Evolutionary conservation across 768 basidiomycete genomes (phyloP).

Genomic region (Termitomyces sp.): DNA sequence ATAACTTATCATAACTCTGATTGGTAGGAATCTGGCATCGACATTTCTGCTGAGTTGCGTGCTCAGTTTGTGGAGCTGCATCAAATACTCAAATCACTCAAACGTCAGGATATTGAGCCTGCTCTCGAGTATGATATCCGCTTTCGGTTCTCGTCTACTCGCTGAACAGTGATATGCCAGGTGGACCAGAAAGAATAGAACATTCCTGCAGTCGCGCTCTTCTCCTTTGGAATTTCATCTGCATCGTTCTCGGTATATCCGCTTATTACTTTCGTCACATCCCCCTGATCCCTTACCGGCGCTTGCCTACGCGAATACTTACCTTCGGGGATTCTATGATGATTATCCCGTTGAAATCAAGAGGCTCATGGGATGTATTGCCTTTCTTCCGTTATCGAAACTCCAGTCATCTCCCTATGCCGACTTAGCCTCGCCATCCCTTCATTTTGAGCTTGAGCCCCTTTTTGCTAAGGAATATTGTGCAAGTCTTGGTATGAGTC

Average conservation of each 20-base stretch:
- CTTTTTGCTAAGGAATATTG: slow-evolving; percentile 90
- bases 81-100: slow-evolving; percentile 62
- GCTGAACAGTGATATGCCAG: slow-evolving; percentile 33
- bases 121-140: slow-evolving; percentile 60
- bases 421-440: slow-evolving; percentile 63
- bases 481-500: slow-evolving; percentile 80
- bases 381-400: slow-evolving; percentile 64
- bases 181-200: slow-evolving; percentile 68
- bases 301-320: slow-evolving; percentile 67
- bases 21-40: slow-evolving; percentile 59
- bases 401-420: slow-evolving; percentile 70
- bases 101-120: slow-evolving; percentile 59
- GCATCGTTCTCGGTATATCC: slow-evolving; percentile 87
- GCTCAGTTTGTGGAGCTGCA: slow-evolving; percentile 67
- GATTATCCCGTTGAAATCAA: slow-evolving; percentile 61
- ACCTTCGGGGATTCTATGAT: slow-evolving; percentile 59
- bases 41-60: slow-evolving; percentile 46
- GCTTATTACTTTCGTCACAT: slow-evolving; percentile 61
- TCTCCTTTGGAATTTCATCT: slow-evolving; percentile 88
- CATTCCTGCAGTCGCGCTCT: slow-evolving; percentile 60
- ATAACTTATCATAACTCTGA: slow-evolving; percentile 4
- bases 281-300: slow-evolving; percentile 55
- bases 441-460: slow-evolving; percentile 75
- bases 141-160: neutral
- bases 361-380: slow-evolving; percentile 64